A percentile compares a stretch with the other conserved stretches of the same genome.
Evolutionary conservation across 495 filamentous ascomycete species (phyloP).

Genomic region (Trichoderma virens): DNA sequence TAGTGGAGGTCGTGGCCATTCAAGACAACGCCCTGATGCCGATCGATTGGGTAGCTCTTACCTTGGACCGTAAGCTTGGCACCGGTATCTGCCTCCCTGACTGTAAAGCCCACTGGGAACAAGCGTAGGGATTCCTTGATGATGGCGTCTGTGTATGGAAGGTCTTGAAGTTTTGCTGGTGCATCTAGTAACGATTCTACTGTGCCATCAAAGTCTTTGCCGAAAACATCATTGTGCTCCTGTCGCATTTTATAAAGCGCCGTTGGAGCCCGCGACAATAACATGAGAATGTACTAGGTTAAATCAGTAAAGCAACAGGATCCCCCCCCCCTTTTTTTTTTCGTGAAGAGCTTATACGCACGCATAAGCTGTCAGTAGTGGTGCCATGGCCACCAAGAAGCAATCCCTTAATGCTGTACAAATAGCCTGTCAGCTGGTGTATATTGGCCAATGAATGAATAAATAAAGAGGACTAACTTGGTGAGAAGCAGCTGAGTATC

Average conservation of each 20-base stretch:
- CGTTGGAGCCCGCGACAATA: slow-evolving; percentile 34
- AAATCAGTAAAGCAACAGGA: neutral
- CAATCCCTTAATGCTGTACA: slow-evolving; percentile 23
- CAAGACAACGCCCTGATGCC: no score
- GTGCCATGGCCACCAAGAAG: slow-evolving; percentile 42
- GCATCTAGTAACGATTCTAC: slow-evolving; percentile 21
- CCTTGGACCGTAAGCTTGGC: no score
- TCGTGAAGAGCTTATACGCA: slow-evolving; percentile 12
- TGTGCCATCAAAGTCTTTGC: slow-evolving; percentile 17
- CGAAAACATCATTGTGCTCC: slow-evolving; percentile 38
- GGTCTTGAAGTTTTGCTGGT: slow-evolving; percentile 32
- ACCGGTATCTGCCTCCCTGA: slow-evolving; percentile 23
- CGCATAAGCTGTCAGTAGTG: slow-evolving; percentile 26
- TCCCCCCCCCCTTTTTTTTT: no score
- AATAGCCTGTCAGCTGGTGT: slow-evolving; percentile 11
- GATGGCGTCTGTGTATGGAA: slow-evolving; percentile 39
- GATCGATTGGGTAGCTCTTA: no score
- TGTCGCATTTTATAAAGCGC: slow-evolving; percentile 30
- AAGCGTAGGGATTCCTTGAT: slow-evolving; percentile 44
- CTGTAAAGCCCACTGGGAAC: slow-evolving; percentile 26
- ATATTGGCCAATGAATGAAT: no score
- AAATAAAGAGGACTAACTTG: no score
- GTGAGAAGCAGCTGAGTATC: no score
- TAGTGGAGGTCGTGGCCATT: slow-evolving; percentile 23
- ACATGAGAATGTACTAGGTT: slow-evolving; percentile 27